Evolutionary conservation across 73 alveolate genomes (phyloP).

Genomic region (Blepharisma japonicum): DNA sequence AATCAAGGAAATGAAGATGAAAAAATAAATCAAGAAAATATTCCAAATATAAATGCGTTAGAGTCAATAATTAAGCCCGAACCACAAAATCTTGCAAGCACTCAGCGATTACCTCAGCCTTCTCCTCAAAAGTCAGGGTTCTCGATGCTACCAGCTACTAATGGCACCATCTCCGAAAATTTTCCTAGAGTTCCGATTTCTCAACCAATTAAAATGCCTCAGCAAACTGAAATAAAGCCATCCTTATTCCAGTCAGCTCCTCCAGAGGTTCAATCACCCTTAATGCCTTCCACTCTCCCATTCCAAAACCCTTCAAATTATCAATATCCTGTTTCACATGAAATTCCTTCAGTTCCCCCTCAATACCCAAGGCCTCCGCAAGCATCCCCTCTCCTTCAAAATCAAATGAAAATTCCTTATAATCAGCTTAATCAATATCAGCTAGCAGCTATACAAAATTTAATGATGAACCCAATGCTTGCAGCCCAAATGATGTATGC

Average conservation of each 20-base stretch:
- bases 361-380: slow-evolving; percentile 5
- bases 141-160: too few species aligned
- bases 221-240: background rate
- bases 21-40: background rate
- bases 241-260: too few species aligned
- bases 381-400: background rate
- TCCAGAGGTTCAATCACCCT: background rate
- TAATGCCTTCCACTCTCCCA: background rate
- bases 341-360: background rate
- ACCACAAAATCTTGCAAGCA: background rate
- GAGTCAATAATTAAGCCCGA: background rate
- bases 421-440: slow-evolving; percentile 18
- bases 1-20: background rate
- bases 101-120: too few species aligned
- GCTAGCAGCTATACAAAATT: background rate
- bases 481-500: background rate
- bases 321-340: slow-evolving; percentile 16
- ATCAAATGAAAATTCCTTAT: background rate
- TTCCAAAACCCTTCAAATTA: background rate
- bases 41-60: too few species aligned
- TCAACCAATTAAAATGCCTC: too few species aligned
- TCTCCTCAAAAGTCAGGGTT: too few species aligned
- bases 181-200: too few species aligned
- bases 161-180: too few species aligned
- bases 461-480: slow-evolving; percentile 28